Conservation (phyloP, 495 filamentous ascomycete genomes). For the Aspergillus heteromorphus region DNA sequence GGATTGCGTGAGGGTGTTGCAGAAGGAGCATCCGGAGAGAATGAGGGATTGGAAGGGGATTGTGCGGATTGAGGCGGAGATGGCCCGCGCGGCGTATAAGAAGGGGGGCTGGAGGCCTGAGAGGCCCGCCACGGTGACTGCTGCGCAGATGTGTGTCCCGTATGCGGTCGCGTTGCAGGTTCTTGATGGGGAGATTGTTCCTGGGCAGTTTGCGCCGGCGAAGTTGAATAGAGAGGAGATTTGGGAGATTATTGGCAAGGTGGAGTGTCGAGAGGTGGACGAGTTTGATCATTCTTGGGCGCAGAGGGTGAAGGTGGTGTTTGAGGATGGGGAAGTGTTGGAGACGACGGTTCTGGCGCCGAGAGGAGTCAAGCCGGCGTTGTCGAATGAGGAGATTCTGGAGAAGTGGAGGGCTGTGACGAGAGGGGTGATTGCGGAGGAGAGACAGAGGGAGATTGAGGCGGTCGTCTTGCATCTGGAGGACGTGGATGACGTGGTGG, state of each 20-base stretch:
- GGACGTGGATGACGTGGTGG: conserved; percentile 10
- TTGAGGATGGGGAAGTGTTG: conserved; percentile 10
- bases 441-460: conserved; percentile 25
- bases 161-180: conserved; percentile 40
- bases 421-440: conserved; percentile 19
- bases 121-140: conserved; percentile 30
- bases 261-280: conserved; percentile 25
- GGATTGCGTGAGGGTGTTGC: conserved; percentile 25
- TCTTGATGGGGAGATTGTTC: conserved; percentile 32
- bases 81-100: conserved; percentile 27
- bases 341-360: conserved; percentile 17
- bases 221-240: conserved; percentile 33
- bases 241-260: conserved; percentile 34
- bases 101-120: conserved; percentile 34
- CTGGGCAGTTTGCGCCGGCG: conserved; percentile 25
- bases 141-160: conserved; percentile 38
- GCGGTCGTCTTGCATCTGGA: conserved; percentile 23
- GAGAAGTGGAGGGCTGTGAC: conserved; percentile 27
- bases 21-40: conserved; percentile 19
- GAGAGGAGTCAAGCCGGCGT: conserved; percentile 20
- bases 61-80: conserved; percentile 21
- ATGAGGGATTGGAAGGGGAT: conserved; percentile 12
- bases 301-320: not conserved
- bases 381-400: conserved; percentile 33
- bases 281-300: conserved; percentile 5